Evolutionary conservation across 2,329 filamentous ascomycete species (phyloP), one percentile per base, ranked within the genome.

Genomic region (Cladosporium oxysporum): DNA sequence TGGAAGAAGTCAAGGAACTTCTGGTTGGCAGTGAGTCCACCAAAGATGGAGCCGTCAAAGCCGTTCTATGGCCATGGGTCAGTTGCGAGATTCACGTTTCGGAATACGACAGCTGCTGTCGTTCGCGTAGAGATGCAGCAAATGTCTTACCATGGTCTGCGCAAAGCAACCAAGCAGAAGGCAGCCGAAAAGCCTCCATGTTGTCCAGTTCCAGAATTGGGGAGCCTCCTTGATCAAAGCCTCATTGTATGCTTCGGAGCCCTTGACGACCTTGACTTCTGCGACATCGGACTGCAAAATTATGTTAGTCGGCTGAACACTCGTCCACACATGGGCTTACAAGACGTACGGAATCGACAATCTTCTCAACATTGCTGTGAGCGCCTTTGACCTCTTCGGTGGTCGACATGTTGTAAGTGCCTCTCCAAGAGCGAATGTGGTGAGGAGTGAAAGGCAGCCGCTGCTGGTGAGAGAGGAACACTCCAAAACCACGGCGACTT

Each of bases 21-120:
- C 31, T 76, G 77, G 76, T 86, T 86, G 47, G 82, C 80, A 21
- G 83, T 73, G 21, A 86, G 74, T 41, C 82, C 82, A 65, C 82
- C 83, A 71, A 87, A 84, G 59, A 88, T 80, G 31, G 83, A 85
- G 44, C 84, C 84, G 69, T 88, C 85, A 68, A 84, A 87, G 31
- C 85, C 85, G 73, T 86, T 86, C 58, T 61, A 44, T 8, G 18
- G 49, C 16, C 49, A 52, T 47, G 2, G 3, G 5, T 47, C 12
- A 47, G 41, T 21, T n/a, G 10, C 41, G 12, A 47, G 41, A 21
- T 47, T 23, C 41, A 26, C 23, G 3, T 47, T n/a, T 23, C 8
- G 21, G 2, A 21, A 47, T 10, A 3, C 21, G n/a, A 8, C 41
- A 11, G 5, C 11, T 8, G 18, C n/a, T 21, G n/a, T 21, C n/a